phyloP scores from a whole-genome alignment of 2,329 filamentous ascomycete species.

The Epichloe brachyelytri region DNA sequence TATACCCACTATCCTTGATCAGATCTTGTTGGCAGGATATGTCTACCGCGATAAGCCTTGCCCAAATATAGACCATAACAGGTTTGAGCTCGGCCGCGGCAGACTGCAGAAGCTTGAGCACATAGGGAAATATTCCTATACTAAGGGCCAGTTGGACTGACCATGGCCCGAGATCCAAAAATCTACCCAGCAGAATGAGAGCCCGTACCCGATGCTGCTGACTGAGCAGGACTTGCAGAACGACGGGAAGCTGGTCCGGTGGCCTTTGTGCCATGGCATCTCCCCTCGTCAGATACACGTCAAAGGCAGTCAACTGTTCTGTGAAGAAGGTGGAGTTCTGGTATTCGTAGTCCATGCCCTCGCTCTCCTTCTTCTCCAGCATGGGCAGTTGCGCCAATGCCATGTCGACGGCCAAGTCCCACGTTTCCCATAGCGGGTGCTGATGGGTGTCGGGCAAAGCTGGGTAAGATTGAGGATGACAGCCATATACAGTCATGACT shows the following conservation, averaged over 20 bases:
- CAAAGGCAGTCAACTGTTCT: conserved; percentile 92
- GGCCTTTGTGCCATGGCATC: conserved; percentile 71
- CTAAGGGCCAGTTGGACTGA: conserved; percentile 95
- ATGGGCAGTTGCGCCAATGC: conserved; percentile 80
- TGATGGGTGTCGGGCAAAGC: conserved; percentile 89
- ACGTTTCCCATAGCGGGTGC: conserved; percentile 91
- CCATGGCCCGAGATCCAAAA: conserved; percentile 92
- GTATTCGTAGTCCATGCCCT: conserved; percentile 72
- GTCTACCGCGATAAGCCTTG: conserved; percentile 87
- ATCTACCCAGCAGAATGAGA: conserved; percentile 81
- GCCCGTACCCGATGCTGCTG: conserved; percentile 89
- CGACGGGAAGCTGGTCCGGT: conserved; percentile 89
- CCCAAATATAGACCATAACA: conserved; percentile 99
- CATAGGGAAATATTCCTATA: conserved; percentile 97
- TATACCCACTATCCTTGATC: conserved; percentile 92
- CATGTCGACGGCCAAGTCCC: conserved; percentile 95
- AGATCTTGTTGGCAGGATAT: conserved; percentile 86
- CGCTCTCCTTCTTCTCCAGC: conserved; percentile 66
- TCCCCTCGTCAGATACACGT: conserved; percentile 79
- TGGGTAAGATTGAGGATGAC: conserved; percentile 84
- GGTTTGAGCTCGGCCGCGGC: conserved; percentile 90
- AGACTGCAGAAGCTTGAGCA: conserved; percentile 92
- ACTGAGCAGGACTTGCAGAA: conserved; percentile 87
- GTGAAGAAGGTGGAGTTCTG: conserved; percentile 93
- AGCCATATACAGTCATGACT: conserved; percentile 93